Conservation (phyloP, 371 early-diverging fungal species). For the Mucor piriformis region DNA sequence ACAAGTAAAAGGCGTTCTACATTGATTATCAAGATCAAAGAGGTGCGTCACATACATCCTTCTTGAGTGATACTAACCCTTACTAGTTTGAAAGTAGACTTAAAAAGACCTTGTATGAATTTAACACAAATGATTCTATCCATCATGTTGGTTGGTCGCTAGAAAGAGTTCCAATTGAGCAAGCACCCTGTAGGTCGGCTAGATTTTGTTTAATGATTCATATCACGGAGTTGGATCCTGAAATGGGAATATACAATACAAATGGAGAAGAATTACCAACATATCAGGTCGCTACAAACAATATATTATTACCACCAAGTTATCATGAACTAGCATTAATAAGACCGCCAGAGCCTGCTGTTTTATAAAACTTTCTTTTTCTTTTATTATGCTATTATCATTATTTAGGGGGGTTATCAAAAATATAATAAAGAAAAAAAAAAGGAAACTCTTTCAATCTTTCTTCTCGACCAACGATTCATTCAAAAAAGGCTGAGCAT, state of each 20-base stretch:
- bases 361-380: neutral
- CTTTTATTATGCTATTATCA: neutral
- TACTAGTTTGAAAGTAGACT: constrained; percentile 39
- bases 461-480: constrained; percentile 10
- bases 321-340: constrained; percentile 1
- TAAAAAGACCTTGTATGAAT: constrained; percentile 39
- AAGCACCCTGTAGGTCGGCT: constrained; percentile 9
- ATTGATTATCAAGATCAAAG: constrained; percentile 28
- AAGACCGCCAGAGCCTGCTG: neutral
- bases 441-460: neutral
- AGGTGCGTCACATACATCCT: constrained; percentile 20
- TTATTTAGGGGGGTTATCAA: neutral
- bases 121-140: constrained; percentile 31
- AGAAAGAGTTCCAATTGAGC: constrained; percentile 20
- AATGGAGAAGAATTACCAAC: constrained; percentile 35
- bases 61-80: neutral
- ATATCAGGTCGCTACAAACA: constrained; percentile 34
- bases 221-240: constrained; percentile 27
- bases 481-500: constrained; percentile 25
- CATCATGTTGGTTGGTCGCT: constrained; percentile 35
- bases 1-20: constrained; percentile 40
- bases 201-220: constrained; percentile 39
- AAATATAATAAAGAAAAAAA: neutral
- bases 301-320: constrained; percentile 22
- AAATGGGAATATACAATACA: constrained; percentile 10